These are phyloP conservation scores for Epichloe sp. DNA, from an alignment of 2,329 filamentous ascomycete species.

Conservation along the genomic window DNA sequence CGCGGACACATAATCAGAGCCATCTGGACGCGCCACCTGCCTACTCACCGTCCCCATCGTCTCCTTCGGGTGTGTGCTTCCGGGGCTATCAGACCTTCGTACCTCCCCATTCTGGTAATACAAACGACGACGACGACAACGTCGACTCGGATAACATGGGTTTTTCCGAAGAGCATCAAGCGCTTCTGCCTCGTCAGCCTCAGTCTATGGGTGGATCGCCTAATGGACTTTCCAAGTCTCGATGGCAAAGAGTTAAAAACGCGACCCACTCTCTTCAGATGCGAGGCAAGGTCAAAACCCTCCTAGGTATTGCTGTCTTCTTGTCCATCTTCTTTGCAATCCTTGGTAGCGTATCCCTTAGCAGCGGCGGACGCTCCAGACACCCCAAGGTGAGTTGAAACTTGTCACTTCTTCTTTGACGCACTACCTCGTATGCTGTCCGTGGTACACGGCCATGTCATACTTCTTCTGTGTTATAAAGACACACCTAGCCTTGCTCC, in stretches of 20 bases:
- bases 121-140: not conserved
- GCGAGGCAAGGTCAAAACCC: constrained; percentile 17
- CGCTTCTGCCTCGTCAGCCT: constrained; percentile 28
- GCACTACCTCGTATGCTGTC: too few species aligned
- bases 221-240: constrained; percentile 11
- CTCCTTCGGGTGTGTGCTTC: constrained; percentile 11
- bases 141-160: constrained; percentile 24
- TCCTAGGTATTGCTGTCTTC: constrained; percentile 19
- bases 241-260: constrained; percentile 18
- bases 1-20: constrained; percentile 9
- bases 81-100: constrained; percentile 32
- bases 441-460: too few species aligned
- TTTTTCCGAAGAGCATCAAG: constrained; percentile 26
- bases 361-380: constrained; percentile 10
- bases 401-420: not conserved
- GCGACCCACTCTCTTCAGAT: constrained; percentile 8
- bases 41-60: constrained; percentile 31
- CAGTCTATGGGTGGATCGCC: constrained; percentile 32
- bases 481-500: not conserved
- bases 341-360: constrained; percentile 7
- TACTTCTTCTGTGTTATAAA: too few species aligned
- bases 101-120: constrained; percentile 3
- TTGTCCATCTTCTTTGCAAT: constrained; percentile 18
- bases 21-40: constrained; percentile 33
- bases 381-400: constrained; percentile 18